Evolutionary conservation across 768 basidiomycete genomes (phyloP), one percentile per base, ranked within the genome.

Genomic region (Boletus edulis): DNA sequence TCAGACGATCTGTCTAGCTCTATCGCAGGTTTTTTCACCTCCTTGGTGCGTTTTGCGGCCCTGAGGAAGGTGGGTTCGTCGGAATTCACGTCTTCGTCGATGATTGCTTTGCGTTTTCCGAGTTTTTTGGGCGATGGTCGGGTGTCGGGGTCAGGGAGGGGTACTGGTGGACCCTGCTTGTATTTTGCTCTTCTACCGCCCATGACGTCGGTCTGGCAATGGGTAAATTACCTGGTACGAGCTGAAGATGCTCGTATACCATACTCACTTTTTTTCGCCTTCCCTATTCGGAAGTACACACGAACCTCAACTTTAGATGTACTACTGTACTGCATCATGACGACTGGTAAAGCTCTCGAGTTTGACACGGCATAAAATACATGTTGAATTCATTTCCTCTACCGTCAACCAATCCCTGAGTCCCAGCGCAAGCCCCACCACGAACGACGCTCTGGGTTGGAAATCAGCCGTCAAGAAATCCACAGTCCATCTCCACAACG

Each of bases 391-490:
- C 17, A 31, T 46, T 8, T 39, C 15, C 38, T 39, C 5, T n/a
- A 18, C 46, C 17, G 42, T 76, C 70, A 96, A 50, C 94, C 94
- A 18, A 97, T 69, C 48, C 48, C 94, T 78, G 46, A 98, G 62
- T 11, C 95, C 95, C 29, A 98, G 74, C 1, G 76, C 80, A 54
- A 97, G 78, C 10, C 95, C 95, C 5, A 85, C 92, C 34, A 94
- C 63, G 72, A 97, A 97, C 14, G 89, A 86, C 2, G 94, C 94
- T 57, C 94, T 76, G 42, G 87, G 89, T 65, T 94, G 95, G 72
- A 98, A 95, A 67, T 97, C 92, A 8, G 94, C 90, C 0, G 89
- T 91, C 69, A 98, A 73, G 74, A 98, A 97, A 70, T 91, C 76
- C 22, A 89, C 69, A 22, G 86, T 60, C 80, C 85, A 85, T 38